Conservation (phyloP, 352 stramenopile genomes). For the Phytophthora sp. region DNA sequence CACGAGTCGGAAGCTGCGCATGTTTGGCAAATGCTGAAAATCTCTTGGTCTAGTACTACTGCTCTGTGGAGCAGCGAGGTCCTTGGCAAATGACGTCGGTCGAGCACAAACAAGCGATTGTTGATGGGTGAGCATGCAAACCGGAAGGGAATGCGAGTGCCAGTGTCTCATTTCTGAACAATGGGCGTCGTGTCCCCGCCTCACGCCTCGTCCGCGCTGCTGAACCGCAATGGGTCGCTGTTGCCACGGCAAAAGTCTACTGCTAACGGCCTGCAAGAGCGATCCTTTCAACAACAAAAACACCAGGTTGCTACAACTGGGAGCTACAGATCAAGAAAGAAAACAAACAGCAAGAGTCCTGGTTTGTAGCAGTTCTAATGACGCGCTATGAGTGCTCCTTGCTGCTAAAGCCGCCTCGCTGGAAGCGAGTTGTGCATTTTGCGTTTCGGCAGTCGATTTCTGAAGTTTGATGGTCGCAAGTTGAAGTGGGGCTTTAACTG, state of each 20-base stretch:
- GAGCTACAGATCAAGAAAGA: too few species aligned
- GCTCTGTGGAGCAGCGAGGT: background rate
- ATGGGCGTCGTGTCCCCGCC: background rate
- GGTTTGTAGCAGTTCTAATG: too few species aligned
- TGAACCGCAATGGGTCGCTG: too few species aligned
- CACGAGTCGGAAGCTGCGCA: conserved; percentile 41
- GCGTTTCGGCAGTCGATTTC: background rate
- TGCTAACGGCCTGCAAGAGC: too few species aligned
- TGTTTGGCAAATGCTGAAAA: conserved; percentile 2
- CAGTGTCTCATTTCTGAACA: conserved; percentile 12
- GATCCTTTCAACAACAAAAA: too few species aligned
- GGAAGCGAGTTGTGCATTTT: too few species aligned
- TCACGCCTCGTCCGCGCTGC: background rate
- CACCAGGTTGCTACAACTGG: too few species aligned
- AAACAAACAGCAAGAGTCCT: too few species aligned
- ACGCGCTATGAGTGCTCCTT: too few species aligned
- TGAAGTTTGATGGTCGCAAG: too few species aligned
- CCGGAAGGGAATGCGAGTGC: background rate
- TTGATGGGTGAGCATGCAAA: conserved; percentile 16
- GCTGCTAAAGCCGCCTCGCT: too few species aligned
- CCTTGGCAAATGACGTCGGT: conserved; percentile 6
- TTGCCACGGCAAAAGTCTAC: too few species aligned
- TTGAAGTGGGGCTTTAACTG: conserved; percentile 3
- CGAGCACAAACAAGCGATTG: conserved; percentile 2
- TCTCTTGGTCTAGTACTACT: background rate